Base-by-base conservation (phyloP, 768 basidiomycete genomes). In the Tubosaeta brunneosetosa region DNA sequence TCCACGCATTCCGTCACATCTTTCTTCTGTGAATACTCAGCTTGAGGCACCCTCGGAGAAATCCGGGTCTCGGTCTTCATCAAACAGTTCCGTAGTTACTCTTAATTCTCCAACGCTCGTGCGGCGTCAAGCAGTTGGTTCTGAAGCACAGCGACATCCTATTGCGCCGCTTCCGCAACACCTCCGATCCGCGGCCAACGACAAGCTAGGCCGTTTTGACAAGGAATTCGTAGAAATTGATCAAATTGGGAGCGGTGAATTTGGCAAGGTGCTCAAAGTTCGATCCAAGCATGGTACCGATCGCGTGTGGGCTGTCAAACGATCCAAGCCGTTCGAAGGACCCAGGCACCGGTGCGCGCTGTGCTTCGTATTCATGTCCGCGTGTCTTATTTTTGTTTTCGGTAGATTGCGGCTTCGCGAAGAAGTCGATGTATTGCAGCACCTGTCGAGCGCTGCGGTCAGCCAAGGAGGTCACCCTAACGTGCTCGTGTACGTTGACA, bases 251-350 rank as follows among this genome's bases (percentile, higher is more conserved):
- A 86, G 85, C 47, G 95, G 95, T 13, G 91, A 92, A 65, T 98
- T 97, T 70, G 94, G 94, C 25, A 87, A 87, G 62, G 95, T 93
- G 17, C 87, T 92, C 72, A 91, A 88, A 71, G 91, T 86, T 40
- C 80, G 79, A 50, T 74, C 76, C 65, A 91, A 92, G 72, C 75
- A 77, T 37, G 75, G 72, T 55, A 73, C 80, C 34, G 62, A 67
- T 33, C 71, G 73, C 44, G 70, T 91, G 32, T 94, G 79, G 67
- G 95, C 95, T 10, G 83, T 99, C 63, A 99, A 99, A 77, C 88
- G 90, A 67, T 94, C 91, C 29, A 94, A 94, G 73, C 80, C 83
- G 31, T 94, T 97, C 60, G 89, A 93, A 63, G 95, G 95, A 26
- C 81, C 80, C 37, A 86, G 88, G 70, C 94, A 97, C 72, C 80